Base-by-base conservation (phyloP, 129 eudicot genomes). In the Lonicera japonica region DNA sequence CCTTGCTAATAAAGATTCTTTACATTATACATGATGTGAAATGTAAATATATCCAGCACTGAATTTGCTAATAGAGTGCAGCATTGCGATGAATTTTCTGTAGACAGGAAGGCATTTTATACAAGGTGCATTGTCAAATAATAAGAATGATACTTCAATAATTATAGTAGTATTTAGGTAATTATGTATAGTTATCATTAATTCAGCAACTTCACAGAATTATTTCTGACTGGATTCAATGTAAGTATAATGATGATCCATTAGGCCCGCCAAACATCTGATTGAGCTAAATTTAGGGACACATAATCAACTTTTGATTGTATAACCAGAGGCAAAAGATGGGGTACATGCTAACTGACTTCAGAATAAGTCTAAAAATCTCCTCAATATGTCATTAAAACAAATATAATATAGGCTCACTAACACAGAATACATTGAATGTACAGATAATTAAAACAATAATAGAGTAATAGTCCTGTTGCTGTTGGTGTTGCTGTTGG, bases 381-480 rank as follows among this genome's bases (percentile, higher is more conserved):
- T 43, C 14, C 8, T 43, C 50, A 43, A 2, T 1, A 43, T 8
- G 16, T 10, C 3, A 43, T 43, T 43, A 43, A 43, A 43, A 43
- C 5, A 4, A 38, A 38, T 38, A 38, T 5, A n/a, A n/a, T n/a
- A n/a, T n/a, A n/a, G n/a, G n/a, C n/a, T n/a, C n/a, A n/a, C n/a
- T n/a, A n/a, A n/a, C n/a, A n/a, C n/a, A n/a, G n/a, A n/a, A n/a
- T n/a, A n/a, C 10, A 38, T 38, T 43, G 5, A 10, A 8, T 52
- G n/a, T 55, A 15, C 16, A 24, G 21, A 40, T 67, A 39, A 29
- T 24, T 34, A 61, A 62, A 66, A 56, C 52, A 77, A 71, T 69
- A 72, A 56, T 56, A 13, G 55, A 63, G 53, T 34, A 63, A 52
- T 41, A 25, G 58, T 5, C 48, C 48, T 38, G 41, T 54, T 38